These are phyloP conservation scores for Auricularia sp. DNA, from an alignment of 768 basidiomycete species.

Conservation along the genomic window DNA sequence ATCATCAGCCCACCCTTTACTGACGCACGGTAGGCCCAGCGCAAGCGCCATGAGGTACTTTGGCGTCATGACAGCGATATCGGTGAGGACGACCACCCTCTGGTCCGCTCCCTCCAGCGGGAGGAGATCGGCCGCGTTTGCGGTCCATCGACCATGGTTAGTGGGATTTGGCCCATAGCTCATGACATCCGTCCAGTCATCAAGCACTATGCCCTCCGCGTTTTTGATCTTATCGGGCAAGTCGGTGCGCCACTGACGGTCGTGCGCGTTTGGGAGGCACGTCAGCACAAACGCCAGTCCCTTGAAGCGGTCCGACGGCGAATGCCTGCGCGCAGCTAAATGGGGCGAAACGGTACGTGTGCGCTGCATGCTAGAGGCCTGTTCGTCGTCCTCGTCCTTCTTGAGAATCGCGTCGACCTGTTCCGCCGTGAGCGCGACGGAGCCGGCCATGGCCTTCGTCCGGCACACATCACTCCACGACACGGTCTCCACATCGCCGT, in stretches of 20 bases:
- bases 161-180: conserved; percentile 36
- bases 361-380: background rate
- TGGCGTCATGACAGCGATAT: conserved; percentile 56
- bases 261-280: background rate
- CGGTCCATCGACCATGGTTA: conserved; percentile 42
- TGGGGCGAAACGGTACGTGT: background rate
- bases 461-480: background rate
- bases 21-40: conserved; percentile 76
- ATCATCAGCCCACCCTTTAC: conserved; percentile 33
- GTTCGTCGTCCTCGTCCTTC: background rate
- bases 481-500: background rate
- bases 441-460: background rate
- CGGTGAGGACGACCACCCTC: conserved; percentile 57
- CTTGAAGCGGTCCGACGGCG: background rate
- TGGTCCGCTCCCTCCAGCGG: conserved; percentile 25
- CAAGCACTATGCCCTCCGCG: conserved; percentile 47
- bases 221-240: conserved; percentile 34
- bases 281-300: background rate
- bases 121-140: conserved; percentile 30
- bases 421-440: background rate
- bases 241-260: background rate
- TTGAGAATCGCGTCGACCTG: background rate
- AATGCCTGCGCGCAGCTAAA: background rate
- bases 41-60: conserved; percentile 79
- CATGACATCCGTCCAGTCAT: conserved; percentile 51